Evolutionary conservation across 1,284 basidiomycete species (phyloP).

Genomic region (Thecaphora thlaspeos): DNA sequence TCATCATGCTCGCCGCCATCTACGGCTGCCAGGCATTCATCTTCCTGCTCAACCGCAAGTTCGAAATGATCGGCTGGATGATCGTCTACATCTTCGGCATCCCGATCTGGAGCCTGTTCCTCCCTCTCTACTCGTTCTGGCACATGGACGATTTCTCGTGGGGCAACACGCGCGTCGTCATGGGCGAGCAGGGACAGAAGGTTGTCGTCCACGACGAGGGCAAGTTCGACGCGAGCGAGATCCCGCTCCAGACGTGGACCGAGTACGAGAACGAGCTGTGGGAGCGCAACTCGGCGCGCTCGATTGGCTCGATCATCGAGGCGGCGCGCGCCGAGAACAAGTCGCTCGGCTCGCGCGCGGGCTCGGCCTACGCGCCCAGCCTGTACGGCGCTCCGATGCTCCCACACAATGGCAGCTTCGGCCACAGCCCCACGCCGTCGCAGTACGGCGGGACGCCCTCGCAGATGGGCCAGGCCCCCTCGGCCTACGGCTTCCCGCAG

Average conservation of each 20-base stretch:
- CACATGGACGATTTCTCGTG: conserved; percentile 98
- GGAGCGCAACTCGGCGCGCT: conserved; percentile 52
- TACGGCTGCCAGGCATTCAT: conserved; percentile 71
- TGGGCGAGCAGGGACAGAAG: conserved; percentile 95
- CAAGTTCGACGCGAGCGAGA: conserved; percentile 97
- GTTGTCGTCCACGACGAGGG: conserved; percentile 85
- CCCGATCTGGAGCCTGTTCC: conserved; percentile 92
- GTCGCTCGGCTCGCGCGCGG: conserved; percentile 27
- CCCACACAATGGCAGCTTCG: conserved; percentile 30
- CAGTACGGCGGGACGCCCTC: conserved; percentile 30
- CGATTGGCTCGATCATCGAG: conserved; percentile 40
- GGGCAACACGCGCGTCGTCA: conserved; percentile 93
- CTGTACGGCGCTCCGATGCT: conserved; percentile 34
- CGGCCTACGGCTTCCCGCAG: conserved; percentile 19
- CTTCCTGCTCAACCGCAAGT: conserved; percentile 94
- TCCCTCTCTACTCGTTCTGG: conserved; percentile 99
- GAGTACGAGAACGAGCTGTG: conserved; percentile 64
- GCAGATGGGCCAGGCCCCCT: conserved; percentile 12
- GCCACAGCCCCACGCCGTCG: conserved; percentile 40
- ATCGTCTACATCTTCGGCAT: conserved; percentile 71
- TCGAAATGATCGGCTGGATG: conserved; percentile 98
- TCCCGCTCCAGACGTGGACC: conserved; percentile 93
- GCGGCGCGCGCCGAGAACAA: conserved; percentile 14
- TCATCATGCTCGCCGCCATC: conserved; percentile 80
- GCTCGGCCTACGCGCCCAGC: conserved; percentile 43